Percentiles rank a stretch among this genome's conserved stretches.
Evolutionary conservation across 768 basidiomycete species (phyloP).

Genomic region (Leccinum truebloodii): DNA sequence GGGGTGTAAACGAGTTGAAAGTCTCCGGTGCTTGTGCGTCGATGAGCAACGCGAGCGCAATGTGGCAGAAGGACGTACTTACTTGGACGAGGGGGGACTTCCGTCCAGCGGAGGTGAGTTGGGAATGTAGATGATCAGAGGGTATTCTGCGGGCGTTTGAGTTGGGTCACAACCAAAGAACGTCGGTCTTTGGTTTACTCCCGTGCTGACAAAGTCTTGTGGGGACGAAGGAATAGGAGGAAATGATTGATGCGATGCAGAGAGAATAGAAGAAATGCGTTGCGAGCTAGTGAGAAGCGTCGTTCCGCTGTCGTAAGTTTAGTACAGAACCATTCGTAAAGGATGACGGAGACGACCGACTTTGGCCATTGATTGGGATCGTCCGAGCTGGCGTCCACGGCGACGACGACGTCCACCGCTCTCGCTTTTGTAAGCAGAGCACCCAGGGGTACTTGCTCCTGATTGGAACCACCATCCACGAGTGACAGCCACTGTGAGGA

Average conservation of each 20-base stretch:
- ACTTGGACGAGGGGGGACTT: constrained; percentile 67
- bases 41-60: constrained; percentile 7
- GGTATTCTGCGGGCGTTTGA: constrained; percentile 53
- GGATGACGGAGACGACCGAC: constrained; percentile 36
- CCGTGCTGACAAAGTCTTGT: constrained; percentile 56
- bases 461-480: constrained; percentile 71
- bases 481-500: constrained; percentile 56
- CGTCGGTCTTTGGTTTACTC: constrained; percentile 66
- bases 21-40: constrained; percentile 47
- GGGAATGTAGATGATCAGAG: constrained; percentile 71
- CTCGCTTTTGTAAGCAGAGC: constrained; percentile 72
- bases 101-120: constrained; percentile 69
- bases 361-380: constrained; percentile 67
- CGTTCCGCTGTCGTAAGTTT: constrained; percentile 47
- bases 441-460: constrained; percentile 69
- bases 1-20: constrained; percentile 60
- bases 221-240: constrained; percentile 60
- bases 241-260: constrained; percentile 56
- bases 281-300: constrained; percentile 45
- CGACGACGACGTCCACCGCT: constrained; percentile 72
- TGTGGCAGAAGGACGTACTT: constrained; percentile 1
- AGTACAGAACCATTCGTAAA: not conserved
- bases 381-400: constrained; percentile 69
- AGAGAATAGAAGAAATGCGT: constrained; percentile 46
- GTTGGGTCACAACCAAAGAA: constrained; percentile 78